Conservation (phyloP, 352 stramenopile genomes). For the Hyaloperonospora arabidopsidis region DNA sequence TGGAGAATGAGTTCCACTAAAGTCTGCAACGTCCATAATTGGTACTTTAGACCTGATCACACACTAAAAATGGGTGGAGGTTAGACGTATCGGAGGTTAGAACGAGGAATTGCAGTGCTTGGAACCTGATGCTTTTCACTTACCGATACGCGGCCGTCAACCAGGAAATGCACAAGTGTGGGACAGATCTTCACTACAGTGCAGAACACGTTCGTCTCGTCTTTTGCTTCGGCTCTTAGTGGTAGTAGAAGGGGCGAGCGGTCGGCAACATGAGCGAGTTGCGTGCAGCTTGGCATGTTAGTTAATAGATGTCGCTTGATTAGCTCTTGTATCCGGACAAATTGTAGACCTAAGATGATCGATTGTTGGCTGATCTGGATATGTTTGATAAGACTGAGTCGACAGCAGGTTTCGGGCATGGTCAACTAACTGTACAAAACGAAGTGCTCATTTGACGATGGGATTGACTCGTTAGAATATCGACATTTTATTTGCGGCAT, state of each 20-base stretch:
- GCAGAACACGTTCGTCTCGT: slow-evolving; percentile 1
- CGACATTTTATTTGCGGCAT: too few relatives aligned
- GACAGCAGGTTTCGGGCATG: too few relatives aligned
- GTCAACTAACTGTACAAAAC: too few relatives aligned
- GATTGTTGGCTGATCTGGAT: too few relatives aligned
- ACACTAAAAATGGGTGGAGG: slow-evolving; percentile 22
- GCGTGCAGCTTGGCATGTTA: slow-evolving; percentile 4
- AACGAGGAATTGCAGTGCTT: too few relatives aligned
- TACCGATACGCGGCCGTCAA: slow-evolving; percentile 37
- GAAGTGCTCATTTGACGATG: too few relatives aligned
- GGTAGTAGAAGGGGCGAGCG: slow-evolving; percentile 24
- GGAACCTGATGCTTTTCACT: neutral
- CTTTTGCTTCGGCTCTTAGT: neutral
- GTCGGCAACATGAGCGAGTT: slow-evolving; percentile 39
- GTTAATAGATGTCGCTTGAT: too few relatives aligned
- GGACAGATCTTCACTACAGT: slow-evolving; percentile 41
- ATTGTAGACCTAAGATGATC: too few relatives aligned
- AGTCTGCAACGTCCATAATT: slow-evolving; percentile 30
- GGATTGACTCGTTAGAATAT: too few relatives aligned
- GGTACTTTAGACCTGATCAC: slow-evolving; percentile 32
- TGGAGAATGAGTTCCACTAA: neutral
- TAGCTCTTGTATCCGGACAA: too few relatives aligned
- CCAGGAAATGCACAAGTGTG: slow-evolving; percentile 40
- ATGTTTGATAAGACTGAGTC: too few relatives aligned
- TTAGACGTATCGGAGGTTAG: too few relatives aligned